Percentiles rank a stretch among this genome's conserved stretches.
phyloP scores from a whole-genome alignment of 257 asterid genomes.

The Fraxinus anomala region DNA sequence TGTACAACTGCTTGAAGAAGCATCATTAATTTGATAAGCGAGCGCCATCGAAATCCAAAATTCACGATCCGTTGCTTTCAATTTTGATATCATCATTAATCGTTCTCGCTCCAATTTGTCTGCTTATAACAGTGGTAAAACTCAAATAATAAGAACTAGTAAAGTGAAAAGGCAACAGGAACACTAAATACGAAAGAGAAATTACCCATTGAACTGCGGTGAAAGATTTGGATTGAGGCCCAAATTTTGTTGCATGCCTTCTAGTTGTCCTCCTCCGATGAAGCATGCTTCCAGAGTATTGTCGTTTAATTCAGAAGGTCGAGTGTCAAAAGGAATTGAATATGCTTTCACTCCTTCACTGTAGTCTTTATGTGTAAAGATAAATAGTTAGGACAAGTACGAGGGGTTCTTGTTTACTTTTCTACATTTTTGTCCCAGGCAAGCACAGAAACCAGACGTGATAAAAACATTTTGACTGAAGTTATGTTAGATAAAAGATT shows the following conservation, averaged over 20 bases:
- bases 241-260: conserved; percentile 16
- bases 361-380: neutral
- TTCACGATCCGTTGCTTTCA: conserved; percentile 19
- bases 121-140: conserved; percentile 5
- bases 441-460: neutral
- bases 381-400: conserved; percentile 13
- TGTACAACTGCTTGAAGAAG: neutral
- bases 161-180: neutral
- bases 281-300: conserved; percentile 37
- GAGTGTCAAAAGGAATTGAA: conserved; percentile 27
- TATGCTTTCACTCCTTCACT: conserved; percentile 32
- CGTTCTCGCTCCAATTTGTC: conserved; percentile 19
- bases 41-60: conserved; percentile 1
- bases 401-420: neutral
- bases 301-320: conserved; percentile 32
- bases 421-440: neutral
- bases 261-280: conserved; percentile 33
- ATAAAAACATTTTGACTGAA: neutral
- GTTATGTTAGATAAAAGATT: conserved; percentile 1
- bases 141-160: neutral
- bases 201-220: conserved; percentile 39
- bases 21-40: neutral
- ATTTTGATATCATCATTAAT: conserved; percentile 23
- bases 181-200: neutral
- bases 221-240: conserved; percentile 33